Conservation (phyloP, 495 filamentous ascomycete species). For the Talaromyces wortmannii region DNA sequence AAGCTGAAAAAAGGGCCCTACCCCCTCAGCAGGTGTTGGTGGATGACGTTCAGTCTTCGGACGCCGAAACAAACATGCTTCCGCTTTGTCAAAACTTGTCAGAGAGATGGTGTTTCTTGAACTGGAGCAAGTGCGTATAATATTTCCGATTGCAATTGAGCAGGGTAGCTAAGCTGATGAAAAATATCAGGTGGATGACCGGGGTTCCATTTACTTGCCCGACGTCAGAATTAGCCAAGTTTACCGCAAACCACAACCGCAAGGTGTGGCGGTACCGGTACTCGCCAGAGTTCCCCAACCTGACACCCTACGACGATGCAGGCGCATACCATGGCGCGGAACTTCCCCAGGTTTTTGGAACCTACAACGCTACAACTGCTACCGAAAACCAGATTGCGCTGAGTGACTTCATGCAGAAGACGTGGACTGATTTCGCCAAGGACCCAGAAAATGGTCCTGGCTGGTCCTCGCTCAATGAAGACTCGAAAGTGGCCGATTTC, state of each 20-base stretch:
- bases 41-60: neutral
- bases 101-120: neutral
- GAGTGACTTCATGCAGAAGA: slow-evolving; percentile 16
- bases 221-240: neutral
- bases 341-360: slow-evolving; percentile 23
- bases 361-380: slow-evolving; percentile 9
- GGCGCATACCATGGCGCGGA: slow-evolving; percentile 22
- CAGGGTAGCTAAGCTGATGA: neutral
- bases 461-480: slow-evolving; percentile 5
- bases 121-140: neutral
- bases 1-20: neutral
- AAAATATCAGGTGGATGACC: neutral
- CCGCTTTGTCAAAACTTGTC: neutral
- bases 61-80: neutral
- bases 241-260: neutral
- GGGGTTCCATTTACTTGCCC: neutral
- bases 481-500: slow-evolving; percentile 8
- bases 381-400: slow-evolving; percentile 16
- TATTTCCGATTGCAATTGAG: neutral
- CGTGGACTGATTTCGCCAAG: slow-evolving; percentile 26
- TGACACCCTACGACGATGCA: slow-evolving; percentile 2
- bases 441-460: slow-evolving; percentile 18
- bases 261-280: slow-evolving; percentile 14
- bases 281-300: slow-evolving; percentile 18
- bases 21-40: neutral